Conservation (phyloP, 1,284 basidiomycete genomes). For the Schizopora paradoxa region DNA sequence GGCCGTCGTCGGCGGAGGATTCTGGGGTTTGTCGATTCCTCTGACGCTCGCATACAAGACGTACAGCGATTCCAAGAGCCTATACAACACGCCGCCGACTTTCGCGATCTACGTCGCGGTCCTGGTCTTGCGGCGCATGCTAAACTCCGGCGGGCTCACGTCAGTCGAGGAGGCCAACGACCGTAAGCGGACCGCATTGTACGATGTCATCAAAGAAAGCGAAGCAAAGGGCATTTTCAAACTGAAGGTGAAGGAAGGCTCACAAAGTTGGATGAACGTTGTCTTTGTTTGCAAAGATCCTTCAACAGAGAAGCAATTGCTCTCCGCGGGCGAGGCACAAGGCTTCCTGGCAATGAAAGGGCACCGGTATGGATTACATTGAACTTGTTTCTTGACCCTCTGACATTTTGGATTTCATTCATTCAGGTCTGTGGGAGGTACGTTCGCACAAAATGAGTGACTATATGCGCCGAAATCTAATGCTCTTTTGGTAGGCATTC, state of each 20-base stretch:
- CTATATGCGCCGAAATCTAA: slow-evolving; percentile 6
- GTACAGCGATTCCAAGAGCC: slow-evolving; percentile 71
- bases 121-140: slow-evolving; percentile 76
- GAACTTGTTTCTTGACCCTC: background rate
- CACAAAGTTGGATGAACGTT: slow-evolving; percentile 91
- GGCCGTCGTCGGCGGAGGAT: slow-evolving; percentile 62
- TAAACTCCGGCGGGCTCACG: slow-evolving; percentile 63
- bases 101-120: slow-evolving; percentile 91
- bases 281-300: slow-evolving; percentile 71
- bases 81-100: slow-evolving; percentile 96
- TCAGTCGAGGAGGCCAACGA: slow-evolving; percentile 66
- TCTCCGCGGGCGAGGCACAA: slow-evolving; percentile 70
- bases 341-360: slow-evolving; percentile 88
- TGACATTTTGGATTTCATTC: slow-evolving; percentile 2
- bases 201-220: slow-evolving; percentile 65
- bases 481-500: slow-evolving; percentile 52
- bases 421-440: slow-evolving; percentile 60
- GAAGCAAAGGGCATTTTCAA: slow-evolving; percentile 64
- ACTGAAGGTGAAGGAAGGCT: slow-evolving; percentile 63
- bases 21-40: too few relatives aligned
- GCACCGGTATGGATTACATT: slow-evolving; percentile 63
- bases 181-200: slow-evolving; percentile 72
- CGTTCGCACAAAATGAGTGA: slow-evolving; percentile 18
- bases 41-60: slow-evolving; percentile 83
- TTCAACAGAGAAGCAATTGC: slow-evolving; percentile 58